phyloP scores from a whole-genome alignment of 495 filamentous ascomycete genomes.

The Viridothelium virens region DNA sequence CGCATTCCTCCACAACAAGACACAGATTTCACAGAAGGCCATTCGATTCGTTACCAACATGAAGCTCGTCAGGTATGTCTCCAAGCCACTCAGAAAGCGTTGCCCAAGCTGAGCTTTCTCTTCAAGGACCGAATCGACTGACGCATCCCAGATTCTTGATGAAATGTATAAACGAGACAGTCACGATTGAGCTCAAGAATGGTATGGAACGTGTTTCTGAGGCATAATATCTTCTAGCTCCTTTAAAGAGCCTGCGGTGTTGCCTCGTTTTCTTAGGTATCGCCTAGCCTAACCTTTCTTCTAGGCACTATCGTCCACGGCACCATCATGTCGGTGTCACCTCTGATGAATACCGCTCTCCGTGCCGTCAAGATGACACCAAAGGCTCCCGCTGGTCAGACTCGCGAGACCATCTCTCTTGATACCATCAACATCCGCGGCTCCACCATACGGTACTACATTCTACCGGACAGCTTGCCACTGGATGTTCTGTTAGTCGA shows the following conservation, averaged over 20 bases:
- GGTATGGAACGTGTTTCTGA: constrained; percentile 44
- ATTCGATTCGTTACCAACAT: constrained; percentile 40
- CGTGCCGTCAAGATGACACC: constrained; percentile 92
- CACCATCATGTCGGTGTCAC: constrained; percentile 89
- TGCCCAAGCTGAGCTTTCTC: constrained; percentile 34
- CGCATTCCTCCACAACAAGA: background rate
- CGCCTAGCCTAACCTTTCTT: constrained; percentile 9
- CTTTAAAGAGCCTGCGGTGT: background rate
- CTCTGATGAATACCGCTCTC: constrained; percentile 93
- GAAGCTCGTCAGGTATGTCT: constrained; percentile 94
- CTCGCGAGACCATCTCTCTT: constrained; percentile 70
- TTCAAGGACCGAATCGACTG: constrained; percentile 26
- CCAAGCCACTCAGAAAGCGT: constrained; percentile 26
- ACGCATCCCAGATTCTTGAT: constrained; percentile 71
- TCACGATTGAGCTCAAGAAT: constrained; percentile 96
- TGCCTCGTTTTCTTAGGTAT: background rate
- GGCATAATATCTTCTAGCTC: too few relatives aligned
- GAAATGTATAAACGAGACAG: constrained; percentile 97
- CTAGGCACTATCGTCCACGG: constrained; percentile 88
- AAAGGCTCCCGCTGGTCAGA: constrained; percentile 42
- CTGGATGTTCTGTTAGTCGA: constrained; percentile 92
- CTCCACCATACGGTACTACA: constrained; percentile 85
- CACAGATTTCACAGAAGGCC: background rate
- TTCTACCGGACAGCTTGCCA: constrained; percentile 88
- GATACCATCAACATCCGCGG: constrained; percentile 97